Base-by-base conservation (phyloP, 2,329 filamentous ascomycete genomes). In the Ophiostoma sp. region DNA sequence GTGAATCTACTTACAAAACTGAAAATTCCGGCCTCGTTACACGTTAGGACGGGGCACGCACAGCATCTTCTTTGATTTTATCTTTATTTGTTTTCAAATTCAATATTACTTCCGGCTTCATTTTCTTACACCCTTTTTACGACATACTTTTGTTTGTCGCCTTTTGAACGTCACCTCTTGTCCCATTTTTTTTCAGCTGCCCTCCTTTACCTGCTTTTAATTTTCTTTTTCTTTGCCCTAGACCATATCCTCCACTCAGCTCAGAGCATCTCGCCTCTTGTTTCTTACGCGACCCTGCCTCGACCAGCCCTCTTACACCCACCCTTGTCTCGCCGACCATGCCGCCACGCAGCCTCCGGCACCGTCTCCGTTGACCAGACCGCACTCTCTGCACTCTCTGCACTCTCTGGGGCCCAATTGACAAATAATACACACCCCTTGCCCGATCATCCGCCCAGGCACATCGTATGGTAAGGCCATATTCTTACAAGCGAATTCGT, bases 241-340 rank as follows among this genome's bases (percentile, higher is more conserved):
- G 66, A 4, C 63, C 12, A 9, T 8, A 48, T 33, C 45, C 68
- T 70, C 68, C 28, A 39, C 48, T 42, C 68, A 42, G 68, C 68
- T 11, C 28, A 25, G 15, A 42, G 31, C 31, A 36, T 25, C 28
- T 57, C n/a, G 48, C 19, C 42, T 36, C 31, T 70, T 70, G 11
- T 19, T 36, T 69, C 48, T 42, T 25, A 57, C 48, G 66, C 66
- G 42, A 69, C 28, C 45, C 45, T 69, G 45, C 11, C 66, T 36
- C 11, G n/a, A 25, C 45, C 48, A 22, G 8, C 28, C 31, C 19
- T 70, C 17, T 36, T 42, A 42, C 36, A 31, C 55, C 31, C 31
- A 39, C 31, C 68, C 68, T 70, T 36, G 66, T 69, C 45, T 69
- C 25, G 19, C 42, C 64, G 42, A 11, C 64, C 45, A 69, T 48